Evolutionary conservation across 1,139 yeast genomes (phyloP).

Genomic region (Nakaseomyces uthaithaninus): DNA sequence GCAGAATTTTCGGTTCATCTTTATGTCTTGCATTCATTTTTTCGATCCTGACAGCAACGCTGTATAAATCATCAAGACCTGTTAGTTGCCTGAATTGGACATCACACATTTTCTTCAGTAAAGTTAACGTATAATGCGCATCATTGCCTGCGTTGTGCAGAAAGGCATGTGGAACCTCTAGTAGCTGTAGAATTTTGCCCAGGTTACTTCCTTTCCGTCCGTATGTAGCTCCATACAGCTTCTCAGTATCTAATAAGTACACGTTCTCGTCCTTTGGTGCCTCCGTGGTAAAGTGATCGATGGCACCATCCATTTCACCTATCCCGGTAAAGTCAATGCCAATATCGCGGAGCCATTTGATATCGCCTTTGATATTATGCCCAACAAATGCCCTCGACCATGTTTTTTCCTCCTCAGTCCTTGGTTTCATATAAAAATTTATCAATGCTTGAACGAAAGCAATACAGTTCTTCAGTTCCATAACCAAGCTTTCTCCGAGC

Average conservation of each 20-base stretch:
- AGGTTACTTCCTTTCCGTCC: conserved; percentile 42
- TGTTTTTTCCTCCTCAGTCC: conserved; percentile 18
- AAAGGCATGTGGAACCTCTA: conserved; percentile 53
- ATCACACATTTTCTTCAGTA: conserved; percentile 48
- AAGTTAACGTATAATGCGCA: conserved; percentile 56
- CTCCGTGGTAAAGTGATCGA: not conserved
- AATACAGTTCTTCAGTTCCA: conserved; percentile 36
- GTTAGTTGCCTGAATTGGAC: conserved; percentile 39
- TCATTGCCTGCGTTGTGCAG: conserved; percentile 84
- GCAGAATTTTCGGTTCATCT: conserved; percentile 24
- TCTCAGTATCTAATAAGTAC: conserved; percentile 45
- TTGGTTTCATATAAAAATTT: conserved; percentile 35
- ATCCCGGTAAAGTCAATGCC: conserved; percentile 42
- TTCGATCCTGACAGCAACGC: conserved; percentile 17
- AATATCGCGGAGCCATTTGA: conserved; percentile 42
- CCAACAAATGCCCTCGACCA: conserved; percentile 48
- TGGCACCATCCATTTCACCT: conserved; percentile 3
- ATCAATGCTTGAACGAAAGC: conserved; percentile 39
- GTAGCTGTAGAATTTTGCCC: conserved; percentile 42
- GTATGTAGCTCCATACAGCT: conserved; percentile 39
- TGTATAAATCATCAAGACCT: conserved; percentile 29
- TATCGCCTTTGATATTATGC: conserved; percentile 58
- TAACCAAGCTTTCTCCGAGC: conserved; percentile 45
- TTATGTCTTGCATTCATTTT: conserved; percentile 23
- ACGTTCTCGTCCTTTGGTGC: conserved; percentile 8